Conservation (phyloP, 2,329 filamentous ascomycete genomes). For the Alternaria arbusti region DNA sequence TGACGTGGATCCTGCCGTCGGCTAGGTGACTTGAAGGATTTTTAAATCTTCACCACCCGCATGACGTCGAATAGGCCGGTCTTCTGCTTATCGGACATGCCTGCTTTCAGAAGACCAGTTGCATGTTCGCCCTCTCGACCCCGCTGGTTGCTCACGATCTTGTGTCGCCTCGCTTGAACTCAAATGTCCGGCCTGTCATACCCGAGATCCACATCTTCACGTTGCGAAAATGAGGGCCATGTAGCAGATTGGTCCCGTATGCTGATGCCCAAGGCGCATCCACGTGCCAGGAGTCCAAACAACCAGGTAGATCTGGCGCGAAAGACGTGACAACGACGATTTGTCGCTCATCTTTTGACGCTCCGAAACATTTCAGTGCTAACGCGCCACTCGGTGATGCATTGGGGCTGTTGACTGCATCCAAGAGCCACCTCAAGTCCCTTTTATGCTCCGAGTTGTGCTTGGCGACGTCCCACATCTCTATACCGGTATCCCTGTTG, state of each 20-base stretch:
- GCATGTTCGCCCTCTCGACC: conserved; percentile 46
- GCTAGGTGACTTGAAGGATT: not conserved
- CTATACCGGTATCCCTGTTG: conserved; percentile 53
- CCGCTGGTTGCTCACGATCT: conserved; percentile 54
- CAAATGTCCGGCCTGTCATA: conserved; percentile 53
- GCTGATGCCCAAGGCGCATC: conserved; percentile 57
- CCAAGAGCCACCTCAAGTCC: conserved; percentile 60
- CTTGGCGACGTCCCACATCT: conserved; percentile 56
- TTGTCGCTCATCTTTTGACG: conserved; percentile 12
- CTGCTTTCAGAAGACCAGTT: conserved; percentile 33
- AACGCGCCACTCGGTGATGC: conserved; percentile 11
- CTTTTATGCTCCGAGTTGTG: conserved; percentile 58
- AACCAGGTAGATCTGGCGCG: conserved; percentile 59
- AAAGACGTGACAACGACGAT: conserved; percentile 65
- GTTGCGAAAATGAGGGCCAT: conserved; percentile 7
- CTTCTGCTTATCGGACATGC: conserved; percentile 36
- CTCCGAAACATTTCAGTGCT: not conserved
- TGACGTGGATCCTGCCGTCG: not conserved
- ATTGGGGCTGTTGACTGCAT: conserved; percentile 41
- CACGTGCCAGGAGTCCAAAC: conserved; percentile 58
- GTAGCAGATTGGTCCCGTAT: conserved; percentile 61
- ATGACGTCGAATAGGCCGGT: conserved; percentile 36
- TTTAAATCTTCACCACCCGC: conserved; percentile 27
- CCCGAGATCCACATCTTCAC: conserved; percentile 56
- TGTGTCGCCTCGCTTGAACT: conserved; percentile 47